A percentile compares a stretch with the other conserved stretches of the same genome.
Evolutionary conservation across 2,329 filamentous ascomycete species (phyloP).

Genomic region (Plectosphaerella sp.): DNA sequence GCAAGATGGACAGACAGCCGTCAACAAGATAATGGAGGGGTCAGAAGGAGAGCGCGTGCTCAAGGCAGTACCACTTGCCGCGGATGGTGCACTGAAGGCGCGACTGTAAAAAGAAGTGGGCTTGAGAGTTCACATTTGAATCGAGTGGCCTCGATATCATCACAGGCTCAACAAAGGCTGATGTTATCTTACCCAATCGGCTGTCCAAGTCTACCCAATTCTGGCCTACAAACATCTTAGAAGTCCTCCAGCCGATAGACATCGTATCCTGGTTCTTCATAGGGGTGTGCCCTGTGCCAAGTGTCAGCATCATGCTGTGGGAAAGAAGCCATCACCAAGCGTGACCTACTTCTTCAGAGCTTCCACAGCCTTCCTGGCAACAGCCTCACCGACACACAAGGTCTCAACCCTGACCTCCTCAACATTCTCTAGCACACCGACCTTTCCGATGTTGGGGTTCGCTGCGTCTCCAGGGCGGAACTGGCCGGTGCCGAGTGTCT

Average conservation of each 20-base stretch:
- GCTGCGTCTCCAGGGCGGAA: slow-evolving; percentile 59
- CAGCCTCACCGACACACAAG: slow-evolving; percentile 55
- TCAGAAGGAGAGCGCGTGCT: slow-evolving; percentile 9
- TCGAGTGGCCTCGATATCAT: too few relatives aligned
- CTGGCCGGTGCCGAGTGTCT: slow-evolving; percentile 53
- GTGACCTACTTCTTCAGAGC: slow-evolving; percentile 46
- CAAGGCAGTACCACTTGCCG: slow-evolving; percentile 8
- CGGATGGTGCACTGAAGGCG: not conserved
- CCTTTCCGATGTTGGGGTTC: slow-evolving; percentile 58
- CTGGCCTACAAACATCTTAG: too few relatives aligned
- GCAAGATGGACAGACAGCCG: not conserved
- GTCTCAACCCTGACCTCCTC: slow-evolving; percentile 61
- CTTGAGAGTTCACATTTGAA: too few relatives aligned
- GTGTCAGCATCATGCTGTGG: too few relatives aligned
- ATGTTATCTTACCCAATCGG: too few relatives aligned
- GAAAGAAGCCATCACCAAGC: too few relatives aligned
- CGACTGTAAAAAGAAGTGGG: too few relatives aligned
- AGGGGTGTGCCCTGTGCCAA: too few relatives aligned
- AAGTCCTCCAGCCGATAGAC: too few relatives aligned
- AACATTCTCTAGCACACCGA: slow-evolving; percentile 52
- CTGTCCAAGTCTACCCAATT: too few relatives aligned
- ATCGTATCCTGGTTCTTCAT: too few relatives aligned
- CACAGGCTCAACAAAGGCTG: too few relatives aligned
- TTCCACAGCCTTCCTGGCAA: slow-evolving; percentile 50
- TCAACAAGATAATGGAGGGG: slow-evolving; percentile 16